Evolutionary conservation across 164 flowering plant species (phyloP).

Genomic region (Taxillus chinensis): DNA sequence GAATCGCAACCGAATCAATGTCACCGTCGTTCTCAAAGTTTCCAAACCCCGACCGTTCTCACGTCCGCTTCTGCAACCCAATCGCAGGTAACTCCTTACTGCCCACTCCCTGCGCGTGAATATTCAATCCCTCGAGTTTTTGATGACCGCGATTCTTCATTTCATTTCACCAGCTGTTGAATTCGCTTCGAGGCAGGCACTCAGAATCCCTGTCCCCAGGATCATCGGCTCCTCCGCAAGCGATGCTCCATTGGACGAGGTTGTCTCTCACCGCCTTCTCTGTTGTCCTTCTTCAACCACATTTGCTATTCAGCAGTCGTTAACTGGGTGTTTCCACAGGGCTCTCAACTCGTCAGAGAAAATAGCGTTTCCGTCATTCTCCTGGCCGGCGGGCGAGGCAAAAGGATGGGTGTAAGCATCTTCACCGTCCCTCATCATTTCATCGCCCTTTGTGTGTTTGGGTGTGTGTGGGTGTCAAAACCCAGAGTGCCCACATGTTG

Average conservation of each 20-base stretch:
- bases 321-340: conserved; percentile 3
- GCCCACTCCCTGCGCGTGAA: neutral
- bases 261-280: neutral
- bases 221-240: conserved; percentile 13
- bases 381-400: conserved; percentile 91
- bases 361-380: conserved; percentile 84
- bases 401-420: conserved; percentile 81
- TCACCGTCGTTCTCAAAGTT: neutral
- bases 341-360: conserved; percentile 30
- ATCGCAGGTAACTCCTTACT: conserved; percentile 7
- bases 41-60: neutral
- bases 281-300: neutral
- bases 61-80: neutral
- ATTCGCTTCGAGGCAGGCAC: neutral
- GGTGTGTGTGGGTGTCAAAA: neutral
- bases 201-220: neutral
- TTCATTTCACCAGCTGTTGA: conserved; percentile 7
- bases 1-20: neutral
- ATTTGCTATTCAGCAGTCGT: neutral
- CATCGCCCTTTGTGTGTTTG: neutral
- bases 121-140: neutral
- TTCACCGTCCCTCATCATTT: neutral
- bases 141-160: neutral
- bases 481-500: too few species aligned
- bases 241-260: conserved; percentile 7